Conservation (phyloP, 2,329 filamentous ascomycete species). For the Trichophyton rubrum region DNA sequence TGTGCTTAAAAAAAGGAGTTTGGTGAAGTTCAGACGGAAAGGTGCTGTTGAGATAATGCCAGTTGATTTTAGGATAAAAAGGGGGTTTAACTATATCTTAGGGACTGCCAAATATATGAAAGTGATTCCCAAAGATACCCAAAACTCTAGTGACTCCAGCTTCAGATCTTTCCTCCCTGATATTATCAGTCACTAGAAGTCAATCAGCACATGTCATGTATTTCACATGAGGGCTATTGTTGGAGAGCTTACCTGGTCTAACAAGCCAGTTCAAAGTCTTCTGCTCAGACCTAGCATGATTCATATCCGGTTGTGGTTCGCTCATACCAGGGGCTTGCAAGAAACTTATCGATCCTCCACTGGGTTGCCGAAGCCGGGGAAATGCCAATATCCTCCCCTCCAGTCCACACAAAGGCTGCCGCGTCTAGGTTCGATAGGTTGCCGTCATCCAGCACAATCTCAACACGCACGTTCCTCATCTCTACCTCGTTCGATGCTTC, state of each 20-base stretch:
- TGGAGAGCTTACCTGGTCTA: not conserved
- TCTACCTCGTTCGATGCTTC: conserved; percentile 15
- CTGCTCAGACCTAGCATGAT: not conserved
- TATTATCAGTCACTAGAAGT: not conserved
- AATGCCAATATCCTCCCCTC: conserved; percentile 3
- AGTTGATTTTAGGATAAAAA: not conserved
- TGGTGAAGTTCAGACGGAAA: not conserved
- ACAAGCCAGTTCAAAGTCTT: not conserved
- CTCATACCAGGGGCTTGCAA: conserved; percentile 8
- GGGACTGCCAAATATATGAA: not conserved
- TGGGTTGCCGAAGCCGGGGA: not conserved
- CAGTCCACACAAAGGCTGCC: conserved; percentile 18
- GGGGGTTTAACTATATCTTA: not conserved
- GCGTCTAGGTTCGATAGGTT: conserved; percentile 16
- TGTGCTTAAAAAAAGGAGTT: not conserved
- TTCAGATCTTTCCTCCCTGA: not conserved
- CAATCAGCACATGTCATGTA: not conserved
- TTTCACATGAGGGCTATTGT: not conserved
- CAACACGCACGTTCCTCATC: conserved; percentile 15
- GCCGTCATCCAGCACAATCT: conserved; percentile 15
- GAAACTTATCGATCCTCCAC: conserved; percentile 12
- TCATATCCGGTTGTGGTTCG: not conserved
- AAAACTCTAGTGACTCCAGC: not conserved
- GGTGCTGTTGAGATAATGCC: not conserved
- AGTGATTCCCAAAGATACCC: not conserved